phyloP scores from a whole-genome alignment of 371 early-diverging fungal genomes.

The Chytridiales sp. region DNA sequence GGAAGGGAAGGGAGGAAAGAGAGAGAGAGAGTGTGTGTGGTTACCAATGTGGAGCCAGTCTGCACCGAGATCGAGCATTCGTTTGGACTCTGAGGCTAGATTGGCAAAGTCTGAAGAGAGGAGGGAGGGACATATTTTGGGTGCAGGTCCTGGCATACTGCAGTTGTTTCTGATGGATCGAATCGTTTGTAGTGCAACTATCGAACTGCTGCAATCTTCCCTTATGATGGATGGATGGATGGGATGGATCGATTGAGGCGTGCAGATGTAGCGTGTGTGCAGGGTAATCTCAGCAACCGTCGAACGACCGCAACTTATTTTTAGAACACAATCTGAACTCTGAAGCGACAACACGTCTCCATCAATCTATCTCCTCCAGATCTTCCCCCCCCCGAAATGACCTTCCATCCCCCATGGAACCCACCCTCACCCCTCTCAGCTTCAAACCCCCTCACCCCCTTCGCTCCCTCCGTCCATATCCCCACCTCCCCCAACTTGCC shows the following conservation, averaged over 20 bases:
- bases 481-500: no score
- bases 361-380: background rate
- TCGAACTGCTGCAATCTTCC: background rate
- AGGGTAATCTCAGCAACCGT: background rate
- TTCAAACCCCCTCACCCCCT: background rate
- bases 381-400: background rate
- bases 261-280: background rate
- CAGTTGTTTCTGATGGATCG: no score
- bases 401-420: background rate
- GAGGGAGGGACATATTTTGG: constrained; percentile 20
- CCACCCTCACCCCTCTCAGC: background rate
- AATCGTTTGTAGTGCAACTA: no score
- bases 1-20: no score
- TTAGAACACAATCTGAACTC: background rate
- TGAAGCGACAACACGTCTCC: background rate
- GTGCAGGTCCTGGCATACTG: background rate
- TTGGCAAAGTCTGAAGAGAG: constrained; percentile 91
- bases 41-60: constrained; percentile 95
- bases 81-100: constrained; percentile 83
- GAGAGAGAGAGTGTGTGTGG: no score
- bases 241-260: background rate
- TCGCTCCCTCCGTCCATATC: no score
- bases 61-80: constrained; percentile 88
- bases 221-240: background rate
- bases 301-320: background rate